These are phyloP conservation scores for Fagus crenata DNA, from an alignment of 306 rosid genomes.

Conservation along the genomic window DNA sequence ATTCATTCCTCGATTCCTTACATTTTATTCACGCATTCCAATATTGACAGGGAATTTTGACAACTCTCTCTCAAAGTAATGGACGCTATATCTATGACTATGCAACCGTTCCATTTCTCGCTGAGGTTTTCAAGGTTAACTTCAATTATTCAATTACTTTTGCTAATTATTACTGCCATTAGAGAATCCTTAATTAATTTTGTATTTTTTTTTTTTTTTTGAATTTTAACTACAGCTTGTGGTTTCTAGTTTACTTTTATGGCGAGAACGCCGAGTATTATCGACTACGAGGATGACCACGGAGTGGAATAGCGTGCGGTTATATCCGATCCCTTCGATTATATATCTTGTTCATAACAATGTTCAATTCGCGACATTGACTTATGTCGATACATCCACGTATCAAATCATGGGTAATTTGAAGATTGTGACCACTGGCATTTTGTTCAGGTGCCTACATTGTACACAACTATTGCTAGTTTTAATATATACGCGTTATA, in stretches of 20 bases:
- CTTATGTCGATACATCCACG: slow-evolving; percentile 88
- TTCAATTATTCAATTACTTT: background rate
- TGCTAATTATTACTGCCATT: background rate
- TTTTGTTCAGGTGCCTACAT: slow-evolving; percentile 75
- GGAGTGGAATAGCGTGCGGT: slow-evolving; percentile 67
- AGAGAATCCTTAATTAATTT: background rate
- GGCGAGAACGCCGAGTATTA: slow-evolving; percentile 66
- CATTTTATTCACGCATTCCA: background rate
- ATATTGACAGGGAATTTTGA: slow-evolving; percentile 67
- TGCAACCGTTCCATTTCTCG: slow-evolving; percentile 94
- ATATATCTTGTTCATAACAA: slow-evolving; percentile 82
- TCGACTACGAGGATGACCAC: slow-evolving; percentile 79
- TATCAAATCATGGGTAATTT: slow-evolving; percentile 97
- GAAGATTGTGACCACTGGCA: slow-evolving; percentile 89
- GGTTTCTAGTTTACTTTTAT: slow-evolving; percentile 74
- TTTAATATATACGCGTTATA: too few species aligned
- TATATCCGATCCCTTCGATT: slow-evolving; percentile 81
- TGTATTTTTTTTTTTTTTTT: background rate
- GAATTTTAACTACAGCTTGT: slow-evolving; percentile 52
- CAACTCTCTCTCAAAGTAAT: slow-evolving; percentile 82
- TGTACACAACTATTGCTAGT: background rate
- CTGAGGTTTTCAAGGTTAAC: slow-evolving; percentile 77
- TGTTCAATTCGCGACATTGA: slow-evolving; percentile 89
- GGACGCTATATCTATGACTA: slow-evolving; percentile 75
- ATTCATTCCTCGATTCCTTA: background rate